Conservation (phyloP, 169 alveolate species). For the Besnoitia besnoiti region DNA sequence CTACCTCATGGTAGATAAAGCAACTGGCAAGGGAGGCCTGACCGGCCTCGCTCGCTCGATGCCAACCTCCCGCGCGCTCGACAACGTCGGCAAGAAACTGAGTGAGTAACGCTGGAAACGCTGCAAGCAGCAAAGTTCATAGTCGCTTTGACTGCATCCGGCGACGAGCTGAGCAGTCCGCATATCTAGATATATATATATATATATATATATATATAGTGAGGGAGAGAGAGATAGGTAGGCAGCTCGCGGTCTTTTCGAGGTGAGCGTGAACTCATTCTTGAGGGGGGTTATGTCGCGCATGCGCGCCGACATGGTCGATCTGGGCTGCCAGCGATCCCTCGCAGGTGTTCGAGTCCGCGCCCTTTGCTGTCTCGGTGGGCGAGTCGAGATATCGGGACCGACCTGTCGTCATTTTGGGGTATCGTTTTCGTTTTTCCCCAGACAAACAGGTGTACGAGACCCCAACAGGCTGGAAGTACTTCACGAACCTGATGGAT, state of each 20-base stretch:
- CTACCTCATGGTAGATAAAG: conserved; percentile 69
- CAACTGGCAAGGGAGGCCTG: conserved; percentile 79
- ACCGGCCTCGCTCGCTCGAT: conserved; percentile 95
- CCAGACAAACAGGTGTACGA: conserved; percentile 86
- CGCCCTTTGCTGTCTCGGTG: too few species aligned
- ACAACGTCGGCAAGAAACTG: conserved; percentile 89
- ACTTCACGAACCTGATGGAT: conserved; percentile 96
- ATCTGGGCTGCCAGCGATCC: too few species aligned
- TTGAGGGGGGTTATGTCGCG: too few species aligned
- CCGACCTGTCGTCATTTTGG: too few species aligned
- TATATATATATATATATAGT: not conserved
- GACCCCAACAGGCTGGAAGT: conserved; percentile 98
- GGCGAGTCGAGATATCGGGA: too few species aligned
- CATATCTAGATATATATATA: not conserved
- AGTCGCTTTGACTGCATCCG: not conserved
- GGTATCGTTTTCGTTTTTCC: not conserved
- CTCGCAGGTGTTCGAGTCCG: too few species aligned
- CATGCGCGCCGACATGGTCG: too few species aligned
- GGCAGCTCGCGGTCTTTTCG: too few species aligned
- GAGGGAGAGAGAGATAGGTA: too few species aligned
- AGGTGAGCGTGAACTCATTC: too few species aligned
- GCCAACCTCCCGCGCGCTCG: conserved; percentile 96
- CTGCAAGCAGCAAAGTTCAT: too few species aligned
- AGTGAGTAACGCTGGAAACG: conserved; percentile 56
- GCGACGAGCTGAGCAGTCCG: too few species aligned